Evolutionary conservation across 306 rosid species (phyloP), one percentile per base, ranked within the genome.

Genomic region (Fagus sylvatica): DNA sequence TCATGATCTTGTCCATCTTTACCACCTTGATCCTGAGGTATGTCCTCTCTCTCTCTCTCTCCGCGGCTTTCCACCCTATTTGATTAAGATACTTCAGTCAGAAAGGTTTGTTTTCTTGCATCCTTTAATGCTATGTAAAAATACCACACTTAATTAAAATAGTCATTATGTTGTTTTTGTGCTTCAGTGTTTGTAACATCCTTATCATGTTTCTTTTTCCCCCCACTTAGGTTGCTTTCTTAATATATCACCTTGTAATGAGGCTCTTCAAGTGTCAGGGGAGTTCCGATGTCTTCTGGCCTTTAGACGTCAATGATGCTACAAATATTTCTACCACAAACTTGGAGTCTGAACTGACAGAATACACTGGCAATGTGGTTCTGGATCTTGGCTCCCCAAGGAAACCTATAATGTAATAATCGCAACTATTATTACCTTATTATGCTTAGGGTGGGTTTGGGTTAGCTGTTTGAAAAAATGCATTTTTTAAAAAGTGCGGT

Each of bases 21-120:
- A 91, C 89, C 99, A 92, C 93, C 88, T 95, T 73, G 99, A 95
- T 19, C 97, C 98, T 1, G 99, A 95, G 98, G 99, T 95, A 11
- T 6, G 59, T 86, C 66, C 72, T 43, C 75, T 76, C 54, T 77
- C 78, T 68, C 32, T 75, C 72, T 55, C n/a, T 67, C 54, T 49
- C 54, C 46, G 59, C 72, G 53, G 69, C n/a, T 76, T 28, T 34
- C 33, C 33, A 56, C 53, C 72, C 56, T 49, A 57, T 48, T 57
- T 62, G 37, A 32, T 40, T 12, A 42, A 40, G 13, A 11, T 75
- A 16, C 30, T 61, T 60, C 15, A 9, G 12, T 39, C 49, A 37
- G 30, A 19, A 74, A 46, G 13, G 2, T 46, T 46, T 37, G 42
- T 22, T 71, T 78, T n/a, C 53, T 37, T 8, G 5, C 12, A 7